These are phyloP conservation scores for Tricholoma sp. DNA, from an alignment of 768 basidiomycete genomes.

Conservation along the genomic window DNA sequence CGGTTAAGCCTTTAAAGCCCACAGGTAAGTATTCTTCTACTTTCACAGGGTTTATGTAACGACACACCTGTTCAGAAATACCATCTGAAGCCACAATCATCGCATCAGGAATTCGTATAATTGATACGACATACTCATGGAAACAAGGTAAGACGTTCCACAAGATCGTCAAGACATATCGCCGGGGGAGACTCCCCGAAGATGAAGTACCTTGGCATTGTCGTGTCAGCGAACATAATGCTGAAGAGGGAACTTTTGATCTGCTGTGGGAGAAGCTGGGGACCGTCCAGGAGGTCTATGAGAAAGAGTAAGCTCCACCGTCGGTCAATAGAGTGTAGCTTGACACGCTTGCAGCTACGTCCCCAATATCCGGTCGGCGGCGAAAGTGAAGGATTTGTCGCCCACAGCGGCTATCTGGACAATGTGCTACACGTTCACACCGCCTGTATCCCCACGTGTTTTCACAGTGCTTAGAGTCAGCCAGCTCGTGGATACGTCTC, in stretches of 20 bases:
- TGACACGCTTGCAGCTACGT: slow-evolving; percentile 50
- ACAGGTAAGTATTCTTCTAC: slow-evolving; percentile 2
- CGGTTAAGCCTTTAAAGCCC: slow-evolving; percentile 11
- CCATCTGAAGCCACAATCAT: slow-evolving; percentile 53
- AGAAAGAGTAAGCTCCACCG: slow-evolving; percentile 49
- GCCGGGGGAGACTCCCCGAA: slow-evolving; percentile 43
- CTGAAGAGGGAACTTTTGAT: slow-evolving; percentile 67
- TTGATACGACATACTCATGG: slow-evolving; percentile 57
- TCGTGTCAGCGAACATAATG: slow-evolving; percentile 59
- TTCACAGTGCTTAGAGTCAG: slow-evolving; percentile 73
- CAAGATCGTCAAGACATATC: slow-evolving; percentile 52
- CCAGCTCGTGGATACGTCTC: slow-evolving; percentile 42
- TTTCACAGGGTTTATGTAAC: background rate
- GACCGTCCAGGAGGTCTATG: slow-evolving; percentile 59
- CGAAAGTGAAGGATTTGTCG: slow-evolving; percentile 57
- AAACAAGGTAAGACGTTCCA: slow-evolving; percentile 61
- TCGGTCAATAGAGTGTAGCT: background rate
- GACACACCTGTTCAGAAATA: background rate
- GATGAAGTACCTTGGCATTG: slow-evolving; percentile 66
- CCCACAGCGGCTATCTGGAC: slow-evolving; percentile 65
- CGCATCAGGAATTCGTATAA: slow-evolving; percentile 45
- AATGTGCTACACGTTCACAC: slow-evolving; percentile 64
- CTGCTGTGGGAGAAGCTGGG: slow-evolving; percentile 68
- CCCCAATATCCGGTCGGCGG: slow-evolving; percentile 56
- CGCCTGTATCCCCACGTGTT: slow-evolving; percentile 66